Conservation (phyloP, 768 basidiomycete genomes). For the Mycena belliarum region DNA sequence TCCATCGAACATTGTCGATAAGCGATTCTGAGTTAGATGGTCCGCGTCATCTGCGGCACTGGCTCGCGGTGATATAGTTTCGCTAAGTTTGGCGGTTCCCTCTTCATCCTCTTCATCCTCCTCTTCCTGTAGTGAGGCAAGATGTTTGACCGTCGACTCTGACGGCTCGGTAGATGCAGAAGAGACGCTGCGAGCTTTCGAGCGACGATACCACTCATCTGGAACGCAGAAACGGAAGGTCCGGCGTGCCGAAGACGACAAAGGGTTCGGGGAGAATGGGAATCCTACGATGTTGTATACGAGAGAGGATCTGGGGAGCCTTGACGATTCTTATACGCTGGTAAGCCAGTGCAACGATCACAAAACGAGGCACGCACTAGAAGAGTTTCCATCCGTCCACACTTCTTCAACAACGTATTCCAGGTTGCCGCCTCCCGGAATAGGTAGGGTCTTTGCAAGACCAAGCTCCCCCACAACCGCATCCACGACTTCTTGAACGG, state of each 20-base stretch:
- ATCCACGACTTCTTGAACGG: slow-evolving; percentile 56
- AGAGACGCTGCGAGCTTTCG: slow-evolving; percentile 55
- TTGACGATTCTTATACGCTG: slow-evolving; percentile 40
- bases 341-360: slow-evolving; percentile 11
- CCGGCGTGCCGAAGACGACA: slow-evolving; percentile 43
- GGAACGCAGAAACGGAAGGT: slow-evolving; percentile 68
- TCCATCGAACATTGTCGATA: slow-evolving; percentile 67
- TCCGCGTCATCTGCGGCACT: slow-evolving; percentile 1
- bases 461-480: slow-evolving; percentile 64
- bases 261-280: slow-evolving; percentile 42
- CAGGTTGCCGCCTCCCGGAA: slow-evolving; percentile 66
- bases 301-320: slow-evolving; percentile 42
- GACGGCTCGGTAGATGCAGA: slow-evolving; percentile 50
- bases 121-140: slow-evolving; percentile 53
- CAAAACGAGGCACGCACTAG: slow-evolving; percentile 45
- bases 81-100: slow-evolving; percentile 60
- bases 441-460: slow-evolving; percentile 60
- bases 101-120: slow-evolving; percentile 48
- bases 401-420: slow-evolving; percentile 78
- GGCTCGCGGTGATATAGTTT: slow-evolving; percentile 9
- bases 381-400: slow-evolving; percentile 51
- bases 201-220: slow-evolving; percentile 78
- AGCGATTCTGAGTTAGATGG: slow-evolving; percentile 46
- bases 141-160: slow-evolving; percentile 48
- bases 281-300: slow-evolving; percentile 45